These are phyloP conservation scores for Solanum piurae DNA, from an alignment of 257 asterid genomes.

Conservation along the genomic window DNA sequence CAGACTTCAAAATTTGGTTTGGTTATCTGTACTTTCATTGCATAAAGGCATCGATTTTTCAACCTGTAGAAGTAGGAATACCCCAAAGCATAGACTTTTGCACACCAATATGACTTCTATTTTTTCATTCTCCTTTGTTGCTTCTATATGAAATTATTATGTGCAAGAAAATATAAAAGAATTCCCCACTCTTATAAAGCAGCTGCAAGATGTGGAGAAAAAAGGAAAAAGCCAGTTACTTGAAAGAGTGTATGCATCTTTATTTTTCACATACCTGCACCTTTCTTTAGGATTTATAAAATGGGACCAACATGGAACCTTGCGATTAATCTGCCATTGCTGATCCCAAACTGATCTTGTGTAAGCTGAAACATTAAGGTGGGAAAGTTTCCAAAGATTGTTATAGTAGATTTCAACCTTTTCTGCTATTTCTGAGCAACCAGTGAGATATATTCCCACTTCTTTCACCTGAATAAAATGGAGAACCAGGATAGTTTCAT, in stretches of 20 bases:
- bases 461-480: constrained; percentile 58
- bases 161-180: not conserved
- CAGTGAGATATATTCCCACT: constrained; percentile 65
- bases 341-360: constrained; percentile 46
- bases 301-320: constrained; percentile 85
- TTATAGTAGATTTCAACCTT: constrained; percentile 42
- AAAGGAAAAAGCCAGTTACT: not conserved
- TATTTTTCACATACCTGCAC: constrained; percentile 47
- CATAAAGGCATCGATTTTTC: not conserved
- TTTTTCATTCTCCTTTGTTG: not conserved
- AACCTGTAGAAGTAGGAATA: not conserved
- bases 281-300: constrained; percentile 38
- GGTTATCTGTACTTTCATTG: not conserved
- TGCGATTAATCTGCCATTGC: constrained; percentile 64
- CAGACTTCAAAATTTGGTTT: not conserved
- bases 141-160: not conserved
- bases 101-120: not conserved
- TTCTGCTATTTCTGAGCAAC: constrained; percentile 53
- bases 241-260: not conserved
- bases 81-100: not conserved
- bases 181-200: not conserved
- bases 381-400: constrained; percentile 77
- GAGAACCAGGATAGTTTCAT: not conserved
- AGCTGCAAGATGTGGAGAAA: not conserved
- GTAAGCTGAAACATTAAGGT: constrained; percentile 48